Conservation (phyloP, 495 filamentous ascomycete species). For the Podospora australis region DNA sequence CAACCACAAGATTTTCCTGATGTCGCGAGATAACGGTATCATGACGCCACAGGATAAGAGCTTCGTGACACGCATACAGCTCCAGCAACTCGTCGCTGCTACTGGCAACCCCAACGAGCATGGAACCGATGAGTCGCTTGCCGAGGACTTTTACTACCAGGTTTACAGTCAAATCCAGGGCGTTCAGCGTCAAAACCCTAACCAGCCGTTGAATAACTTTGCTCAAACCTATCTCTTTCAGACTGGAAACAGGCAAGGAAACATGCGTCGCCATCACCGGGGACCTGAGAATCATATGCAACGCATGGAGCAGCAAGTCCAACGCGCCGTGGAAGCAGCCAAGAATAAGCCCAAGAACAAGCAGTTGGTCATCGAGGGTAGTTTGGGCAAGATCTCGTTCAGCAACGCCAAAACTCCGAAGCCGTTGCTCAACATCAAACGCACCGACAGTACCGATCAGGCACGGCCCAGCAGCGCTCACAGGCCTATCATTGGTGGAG, state of each 20-base stretch:
- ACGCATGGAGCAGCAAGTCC: conserved; percentile 98
- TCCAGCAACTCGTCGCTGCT: conserved; percentile 90
- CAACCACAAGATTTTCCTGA: conserved; percentile 93
- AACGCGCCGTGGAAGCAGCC: conserved; percentile 92
- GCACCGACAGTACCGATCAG: conserved; percentile 61
- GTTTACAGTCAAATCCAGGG: conserved; percentile 91
- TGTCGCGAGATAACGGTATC: conserved; percentile 90
- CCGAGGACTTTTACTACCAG: conserved; percentile 98
- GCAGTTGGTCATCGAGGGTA: conserved; percentile 97
- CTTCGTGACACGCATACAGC: conserved; percentile 94
- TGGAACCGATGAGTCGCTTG: conserved; percentile 68
- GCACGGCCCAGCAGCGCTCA: conserved; percentile 43
- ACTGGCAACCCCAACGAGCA: conserved; percentile 78
- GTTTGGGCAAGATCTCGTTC: conserved; percentile 95
- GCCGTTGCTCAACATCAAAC: conserved; percentile 91
- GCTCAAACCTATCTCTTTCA: conserved; percentile 97
- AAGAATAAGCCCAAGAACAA: conserved; percentile 97
- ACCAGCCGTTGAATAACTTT: conserved; percentile 89
- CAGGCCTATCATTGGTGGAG: conserved; percentile 47
- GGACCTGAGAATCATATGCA: conserved; percentile 95
- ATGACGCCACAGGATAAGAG: conserved; percentile 99
- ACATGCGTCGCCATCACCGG: conserved; percentile 61
- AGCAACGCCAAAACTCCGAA: conserved; percentile 97
- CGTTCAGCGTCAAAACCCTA: conserved; percentile 76
- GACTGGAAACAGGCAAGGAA: conserved; percentile 72